Evolutionary conservation across 352 stramenopile species (phyloP), one percentile per base, ranked within the genome.

Genomic region (Phytophthora rubi): DNA sequence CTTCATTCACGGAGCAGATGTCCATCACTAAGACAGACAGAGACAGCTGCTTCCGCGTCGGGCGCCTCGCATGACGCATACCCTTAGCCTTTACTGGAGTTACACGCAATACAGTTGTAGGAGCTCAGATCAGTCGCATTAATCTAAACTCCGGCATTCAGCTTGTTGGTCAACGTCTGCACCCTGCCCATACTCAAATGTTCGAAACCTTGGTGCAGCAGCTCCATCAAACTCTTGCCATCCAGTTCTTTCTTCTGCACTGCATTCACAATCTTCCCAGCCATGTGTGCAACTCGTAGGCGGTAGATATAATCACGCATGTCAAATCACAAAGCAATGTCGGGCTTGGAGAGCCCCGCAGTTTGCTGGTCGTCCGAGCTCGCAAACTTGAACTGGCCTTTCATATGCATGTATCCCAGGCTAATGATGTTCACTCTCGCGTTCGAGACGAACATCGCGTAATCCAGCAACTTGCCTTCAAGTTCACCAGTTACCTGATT

Each of bases 31-130:
- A 6, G 13, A 48, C 45, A 12, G 37, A 23, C 1, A 65, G 51
- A 1, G 49, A 35, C 4, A 12, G 6, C 1, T 5, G 13, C 35
- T 23, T 35, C 16, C 37, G 21, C n/a, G 21, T 5, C 30, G 12
- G 7, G 5, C 16, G 33, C 2, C 59, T 26, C 3, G 37, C 10
- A 15, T 67, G 33, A 16, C 55, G 35, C 23, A 60, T 67, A 1
- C n/a, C 6, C 13, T 53, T 62, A 3, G 26, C 39, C 6, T 62
- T 21, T 62, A 30, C 49, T 42, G 1, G 52, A 8, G 33, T 45
- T 67, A 7, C 48, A 59, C 4, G 60, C 37, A 45, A 67, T 18
- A 45, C 60, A 60, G n/a, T 60, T 35, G 4, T 67, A 65, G 13
- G 10, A 30, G 21, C 13, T 53, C 33, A 59, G 32, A 57, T 21